Evolutionary conservation across 129 eudicot species (phyloP).

Genomic region (Centrapalus pauciflorus): DNA sequence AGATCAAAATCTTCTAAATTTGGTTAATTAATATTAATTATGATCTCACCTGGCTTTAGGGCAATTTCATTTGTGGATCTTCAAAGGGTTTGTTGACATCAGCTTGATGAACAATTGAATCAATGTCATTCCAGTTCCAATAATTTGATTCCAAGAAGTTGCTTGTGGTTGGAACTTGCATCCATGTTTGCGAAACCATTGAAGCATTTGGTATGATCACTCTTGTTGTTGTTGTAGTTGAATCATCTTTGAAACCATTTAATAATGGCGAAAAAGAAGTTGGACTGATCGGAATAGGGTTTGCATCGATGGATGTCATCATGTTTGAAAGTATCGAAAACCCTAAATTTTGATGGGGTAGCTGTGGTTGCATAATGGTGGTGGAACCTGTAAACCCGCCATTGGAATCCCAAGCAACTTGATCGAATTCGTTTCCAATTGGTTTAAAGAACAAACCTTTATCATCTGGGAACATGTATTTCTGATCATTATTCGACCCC

Average conservation of each 20-base stretch:
- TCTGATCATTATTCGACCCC: constrained; percentile 19
- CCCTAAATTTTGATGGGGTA: constrained; percentile 34
- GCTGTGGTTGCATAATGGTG: constrained; percentile 11
- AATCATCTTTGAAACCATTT: constrained; percentile 30
- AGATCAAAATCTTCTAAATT: constrained; percentile 20
- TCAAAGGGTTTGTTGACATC: constrained; percentile 72
- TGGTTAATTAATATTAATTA: constrained; percentile 3
- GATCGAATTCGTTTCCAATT: constrained; percentile 16
- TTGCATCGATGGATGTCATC: constrained; percentile 30
- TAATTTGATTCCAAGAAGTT: constrained; percentile 34
- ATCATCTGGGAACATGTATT: constrained; percentile 20
- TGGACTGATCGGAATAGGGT: constrained; percentile 19
- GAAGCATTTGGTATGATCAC: constrained; percentile 17
- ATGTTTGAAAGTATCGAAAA: constrained; percentile 41
- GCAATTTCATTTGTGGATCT: constrained; percentile 45
- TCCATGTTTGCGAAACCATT: constrained; percentile 38
- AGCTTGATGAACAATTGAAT: constrained; percentile 39
- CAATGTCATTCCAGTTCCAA: constrained; percentile 81
- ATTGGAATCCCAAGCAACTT: constrained; percentile 35
- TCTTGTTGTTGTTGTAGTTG: constrained; percentile 35
- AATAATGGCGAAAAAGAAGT: constrained; percentile 26
- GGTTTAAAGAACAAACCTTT: constrained; percentile 21
- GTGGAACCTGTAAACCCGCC: neutral
- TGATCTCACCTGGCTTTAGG: constrained; percentile 15
- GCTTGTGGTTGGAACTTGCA: constrained; percentile 32